phyloP scores from a whole-genome alignment of 2,329 filamentous ascomycete genomes.

The Metarhizium anisopliae region DNA sequence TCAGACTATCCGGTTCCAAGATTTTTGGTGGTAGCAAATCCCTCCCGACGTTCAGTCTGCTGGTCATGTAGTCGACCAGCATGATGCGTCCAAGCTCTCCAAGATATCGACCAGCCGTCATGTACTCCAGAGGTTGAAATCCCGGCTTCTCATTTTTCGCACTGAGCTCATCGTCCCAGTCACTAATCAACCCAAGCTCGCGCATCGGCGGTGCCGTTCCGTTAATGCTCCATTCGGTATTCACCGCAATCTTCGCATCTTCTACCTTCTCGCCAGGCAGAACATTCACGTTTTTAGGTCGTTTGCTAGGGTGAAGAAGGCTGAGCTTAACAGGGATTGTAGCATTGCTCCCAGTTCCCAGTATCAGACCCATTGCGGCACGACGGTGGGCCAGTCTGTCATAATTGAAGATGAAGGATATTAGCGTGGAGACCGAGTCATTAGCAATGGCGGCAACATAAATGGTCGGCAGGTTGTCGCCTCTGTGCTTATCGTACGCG shows the following conservation, averaged over 20 bases:
- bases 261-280: slow-evolving; percentile 35
- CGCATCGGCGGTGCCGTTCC: slow-evolving; percentile 61
- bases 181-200: slow-evolving; percentile 53
- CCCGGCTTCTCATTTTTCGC: slow-evolving; percentile 58
- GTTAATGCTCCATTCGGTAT: slow-evolving; percentile 78
- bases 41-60: slow-evolving; percentile 26
- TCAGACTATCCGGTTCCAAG: slow-evolving; percentile 50
- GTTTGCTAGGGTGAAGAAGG: slow-evolving; percentile 55
- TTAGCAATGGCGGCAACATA: slow-evolving; percentile 71
- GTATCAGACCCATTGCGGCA: slow-evolving; percentile 71
- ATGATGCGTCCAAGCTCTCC: slow-evolving; percentile 68
- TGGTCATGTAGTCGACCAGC: slow-evolving; percentile 54
- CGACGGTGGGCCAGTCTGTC: slow-evolving; percentile 51
- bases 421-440: slow-evolving; percentile 70
- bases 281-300: slow-evolving; percentile 38
- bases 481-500: slow-evolving; percentile 47
- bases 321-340: slow-evolving; percentile 62
- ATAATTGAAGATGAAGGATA: slow-evolving; percentile 67
- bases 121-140: slow-evolving; percentile 77
- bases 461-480: slow-evolving; percentile 49
- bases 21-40: slow-evolving; percentile 46
- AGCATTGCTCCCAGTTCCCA: slow-evolving; percentile 74
- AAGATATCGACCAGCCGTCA: slow-evolving; percentile 71
- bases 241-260: slow-evolving; percentile 63
- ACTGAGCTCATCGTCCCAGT: slow-evolving; percentile 64